phyloP scores from a whole-genome alignment of 2,329 filamentous ascomycete genomes.

The Penicillium sumatraense region DNA sequence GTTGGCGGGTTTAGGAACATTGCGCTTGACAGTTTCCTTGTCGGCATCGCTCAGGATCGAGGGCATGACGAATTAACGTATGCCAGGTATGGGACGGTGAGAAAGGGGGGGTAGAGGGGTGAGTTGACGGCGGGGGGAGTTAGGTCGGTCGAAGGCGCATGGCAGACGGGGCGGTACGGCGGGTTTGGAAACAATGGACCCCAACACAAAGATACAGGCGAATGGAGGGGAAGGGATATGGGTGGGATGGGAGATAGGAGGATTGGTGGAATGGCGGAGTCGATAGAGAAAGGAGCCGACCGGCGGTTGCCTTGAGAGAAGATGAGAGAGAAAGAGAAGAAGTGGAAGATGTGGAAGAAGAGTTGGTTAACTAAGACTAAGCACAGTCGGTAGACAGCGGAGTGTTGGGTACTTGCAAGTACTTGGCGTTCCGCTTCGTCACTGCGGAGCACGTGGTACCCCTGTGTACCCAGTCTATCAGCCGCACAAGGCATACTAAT shows the following conservation, averaged over 20 bases:
- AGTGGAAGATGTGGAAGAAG: slow-evolving; percentile 5
- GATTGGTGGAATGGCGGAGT: not conserved
- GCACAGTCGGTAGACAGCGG: slow-evolving; percentile 21
- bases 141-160: slow-evolving; percentile 22
- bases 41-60: slow-evolving; percentile 86
- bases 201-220: slow-evolving; percentile 13
- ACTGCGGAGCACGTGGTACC: slow-evolving; percentile 26
- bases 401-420: slow-evolving; percentile 8
- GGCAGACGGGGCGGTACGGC: slow-evolving; percentile 20
- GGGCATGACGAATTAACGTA: slow-evolving; percentile 48
- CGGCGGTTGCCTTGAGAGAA: slow-evolving; percentile 29
- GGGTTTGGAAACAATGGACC: slow-evolving; percentile 15
- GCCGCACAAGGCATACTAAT: too few relatives aligned
- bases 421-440: slow-evolving; percentile 18
- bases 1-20: slow-evolving; percentile 90
- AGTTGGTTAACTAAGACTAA: slow-evolving; percentile 10
- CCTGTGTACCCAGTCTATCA: slow-evolving; percentile 20
- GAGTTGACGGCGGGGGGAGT: slow-evolving; percentile 9
- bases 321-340: slow-evolving; percentile 6
- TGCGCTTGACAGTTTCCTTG: slow-evolving; percentile 94
- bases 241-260: not conserved
- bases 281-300: slow-evolving; percentile 29
- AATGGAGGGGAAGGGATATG: not conserved
- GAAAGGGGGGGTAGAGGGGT: not conserved
- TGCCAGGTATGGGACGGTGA: slow-evolving; percentile 6